Evolutionary conservation across 2,329 filamentous ascomycete species (phyloP), one percentile per base, ranked within the genome.

Genomic region (Xylariomycetidae sp.): DNA sequence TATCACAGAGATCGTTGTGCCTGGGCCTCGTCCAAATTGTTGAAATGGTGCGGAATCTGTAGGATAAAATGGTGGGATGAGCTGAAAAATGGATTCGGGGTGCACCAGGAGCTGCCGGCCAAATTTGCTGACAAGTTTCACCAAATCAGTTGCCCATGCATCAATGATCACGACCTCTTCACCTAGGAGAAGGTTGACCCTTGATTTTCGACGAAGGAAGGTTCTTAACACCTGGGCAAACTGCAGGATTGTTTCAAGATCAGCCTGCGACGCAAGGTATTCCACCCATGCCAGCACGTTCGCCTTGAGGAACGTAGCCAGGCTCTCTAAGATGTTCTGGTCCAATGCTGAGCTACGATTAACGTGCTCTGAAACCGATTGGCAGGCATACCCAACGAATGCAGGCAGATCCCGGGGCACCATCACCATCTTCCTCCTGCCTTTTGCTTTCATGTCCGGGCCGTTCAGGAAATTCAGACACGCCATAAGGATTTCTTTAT

Each of bases 201-300:
- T 16, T 4, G 31, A 19, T 17, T 30, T 18, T 16, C 31, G 32
- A 2, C 37, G 26, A 3, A 42, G 36, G 14, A 33, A 20, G 8
- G 17, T 11, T 12, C 22, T 33, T 9, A 42, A 17, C 3, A 34
- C 33, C 10, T 39, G 38, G 2, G 37, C 36, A 14, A 33, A 31
- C 3, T 33, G 32, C 9, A 36, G 18, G 10, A 36, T 18, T 11
- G 23, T 26, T 3, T 26, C 22, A 9, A 39, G 26, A 17, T 33
- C 19, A 5, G 16, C 14, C 3, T 20, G 12, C 2, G 10, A 16
- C 5, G 32, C 28, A n/a, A 38, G 17, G 27, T 28, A 14, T 38
- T 64, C 61, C 25, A 64, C 57, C 61, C 61, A 63, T 8, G 53
- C 51, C 9, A 63, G 46, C 4, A 63, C 33, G 34, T 61, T 62